Evolutionary conservation across 139 green algal genomes (phyloP).

Genomic region (Nannochloris sp.): DNA sequence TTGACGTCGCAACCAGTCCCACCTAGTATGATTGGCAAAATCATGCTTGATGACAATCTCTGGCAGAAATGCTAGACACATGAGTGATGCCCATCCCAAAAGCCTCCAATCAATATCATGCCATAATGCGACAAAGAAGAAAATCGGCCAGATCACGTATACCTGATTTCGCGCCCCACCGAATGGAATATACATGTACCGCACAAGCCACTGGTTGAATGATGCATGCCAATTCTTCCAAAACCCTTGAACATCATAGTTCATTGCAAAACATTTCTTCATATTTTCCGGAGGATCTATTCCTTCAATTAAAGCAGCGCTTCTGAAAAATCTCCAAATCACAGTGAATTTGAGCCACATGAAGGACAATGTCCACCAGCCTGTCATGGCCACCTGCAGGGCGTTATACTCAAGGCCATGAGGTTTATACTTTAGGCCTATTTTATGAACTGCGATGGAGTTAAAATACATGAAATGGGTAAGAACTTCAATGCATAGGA

Average conservation of each 20-base stretch:
- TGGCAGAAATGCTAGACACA: constrained; percentile 52
- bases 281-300: constrained; percentile 89
- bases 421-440: constrained; percentile 22
- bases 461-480: constrained; percentile 78
- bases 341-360: constrained; percentile 91
- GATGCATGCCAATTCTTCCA: constrained; percentile 88
- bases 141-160: constrained; percentile 81
- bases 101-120: constrained; percentile 84
- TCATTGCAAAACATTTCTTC: constrained; percentile 84
- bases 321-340: constrained; percentile 70
- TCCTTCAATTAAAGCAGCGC: constrained; percentile 66
- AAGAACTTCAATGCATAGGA: constrained; percentile 63
- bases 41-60: constrained; percentile 47
- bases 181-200: constrained; percentile 91
- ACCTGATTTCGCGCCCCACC: constrained; percentile 51
- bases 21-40: not conserved
- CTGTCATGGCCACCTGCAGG: constrained; percentile 28
- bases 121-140: constrained; percentile 93
- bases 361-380: constrained; percentile 81
- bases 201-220: constrained; percentile 88
- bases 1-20: not conserved
- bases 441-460: constrained; percentile 42
- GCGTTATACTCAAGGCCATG: constrained; percentile 14
- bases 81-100: constrained; percentile 75
- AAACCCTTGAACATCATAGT: constrained; percentile 86